phyloP scores from a whole-genome alignment of 257 asterid species.

The Verbascum thapsus region DNA sequence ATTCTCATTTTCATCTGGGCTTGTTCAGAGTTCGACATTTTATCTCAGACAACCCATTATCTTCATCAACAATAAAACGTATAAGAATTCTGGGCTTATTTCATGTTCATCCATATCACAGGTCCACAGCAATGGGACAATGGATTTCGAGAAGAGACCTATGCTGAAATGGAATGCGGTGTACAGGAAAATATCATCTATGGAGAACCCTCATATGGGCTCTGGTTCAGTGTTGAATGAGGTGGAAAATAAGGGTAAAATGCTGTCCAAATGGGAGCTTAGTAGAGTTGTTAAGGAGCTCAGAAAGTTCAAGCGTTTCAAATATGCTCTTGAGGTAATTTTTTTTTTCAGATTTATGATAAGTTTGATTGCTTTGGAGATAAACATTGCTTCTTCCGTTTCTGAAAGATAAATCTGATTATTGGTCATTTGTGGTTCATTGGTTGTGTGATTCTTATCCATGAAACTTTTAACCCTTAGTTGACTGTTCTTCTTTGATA shows the following conservation, averaged over 20 bases:
- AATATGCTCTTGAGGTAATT: constrained; percentile 78
- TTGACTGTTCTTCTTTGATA: no score
- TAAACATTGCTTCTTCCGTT: no score
- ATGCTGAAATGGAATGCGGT: constrained; percentile 61
- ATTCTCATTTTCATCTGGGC: constrained; percentile 52
- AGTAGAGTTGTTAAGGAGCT: constrained; percentile 76
- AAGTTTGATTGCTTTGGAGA: not conserved
- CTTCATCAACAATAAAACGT: constrained; percentile 32
- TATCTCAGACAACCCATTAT: constrained; percentile 37
- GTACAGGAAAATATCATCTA: constrained; percentile 57
- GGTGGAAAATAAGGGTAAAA: constrained; percentile 69
- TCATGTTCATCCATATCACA: constrained; percentile 60
- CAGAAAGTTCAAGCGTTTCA: constrained; percentile 72
- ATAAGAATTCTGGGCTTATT: constrained; percentile 36
- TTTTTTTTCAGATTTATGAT: constrained; percentile 7
- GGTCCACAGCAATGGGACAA: constrained; percentile 59
- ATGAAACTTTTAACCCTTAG: no score
- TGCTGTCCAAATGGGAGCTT: constrained; percentile 74
- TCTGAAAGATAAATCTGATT: no score
- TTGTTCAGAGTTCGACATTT: constrained; percentile 40
- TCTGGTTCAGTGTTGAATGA: constrained; percentile 69
- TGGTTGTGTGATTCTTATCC: no score
- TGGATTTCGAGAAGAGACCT: constrained; percentile 63
- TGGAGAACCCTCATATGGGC: constrained; percentile 51
- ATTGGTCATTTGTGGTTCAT: no score